Percentiles rank a stretch among this genome's conserved stretches.
These are phyloP conservation scores for Hippophae tibetana DNA, from an alignment of 306 rosid genomes.

Conservation along the genomic window DNA sequence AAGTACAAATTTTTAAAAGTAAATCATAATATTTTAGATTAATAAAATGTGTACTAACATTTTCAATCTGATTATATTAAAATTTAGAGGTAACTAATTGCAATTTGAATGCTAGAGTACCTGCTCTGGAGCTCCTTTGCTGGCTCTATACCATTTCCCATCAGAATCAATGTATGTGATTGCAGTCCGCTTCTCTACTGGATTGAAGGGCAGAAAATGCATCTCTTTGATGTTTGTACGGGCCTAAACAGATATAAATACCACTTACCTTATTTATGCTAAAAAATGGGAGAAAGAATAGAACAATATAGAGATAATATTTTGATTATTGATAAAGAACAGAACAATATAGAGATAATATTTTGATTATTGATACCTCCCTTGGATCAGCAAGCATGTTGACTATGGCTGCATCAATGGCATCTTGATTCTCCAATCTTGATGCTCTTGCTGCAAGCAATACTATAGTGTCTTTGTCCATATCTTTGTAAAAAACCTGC, in stretches of 20 bases:
- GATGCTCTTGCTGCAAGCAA: slow-evolving; percentile 84
- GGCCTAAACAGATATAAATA: slow-evolving; percentile 35
- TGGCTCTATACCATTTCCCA: slow-evolving; percentile 64
- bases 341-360: background rate
- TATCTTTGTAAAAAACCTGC: slow-evolving; percentile 58
- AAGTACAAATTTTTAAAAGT: slow-evolving; percentile 11
- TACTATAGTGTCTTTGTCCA: slow-evolving; percentile 59
- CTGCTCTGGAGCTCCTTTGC: slow-evolving; percentile 96
- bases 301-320: slow-evolving; percentile 5
- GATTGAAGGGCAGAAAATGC: slow-evolving; percentile 87
- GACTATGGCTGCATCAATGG: slow-evolving; percentile 66
- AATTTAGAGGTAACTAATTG: no score
- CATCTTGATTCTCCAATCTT: slow-evolving; percentile 78
- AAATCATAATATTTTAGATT: slow-evolving; percentile 6
- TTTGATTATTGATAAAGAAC: slow-evolving; percentile 6
- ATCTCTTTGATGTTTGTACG: slow-evolving; percentile 65
- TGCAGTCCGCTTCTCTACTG: slow-evolving; percentile 86
- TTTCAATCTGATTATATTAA: slow-evolving; percentile 2
- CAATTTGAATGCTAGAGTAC: slow-evolving; percentile 15
- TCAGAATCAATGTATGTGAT: slow-evolving; percentile 59
- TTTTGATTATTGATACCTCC: slow-evolving; percentile 39
- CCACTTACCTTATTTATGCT: slow-evolving; percentile 5
- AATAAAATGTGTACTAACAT: background rate
- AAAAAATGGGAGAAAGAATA: slow-evolving; percentile 6
- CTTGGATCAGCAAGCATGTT: slow-evolving; percentile 83